phyloP scores from a whole-genome alignment of 495 filamentous ascomycete species.

The Daldinia bambusicola region DNA sequence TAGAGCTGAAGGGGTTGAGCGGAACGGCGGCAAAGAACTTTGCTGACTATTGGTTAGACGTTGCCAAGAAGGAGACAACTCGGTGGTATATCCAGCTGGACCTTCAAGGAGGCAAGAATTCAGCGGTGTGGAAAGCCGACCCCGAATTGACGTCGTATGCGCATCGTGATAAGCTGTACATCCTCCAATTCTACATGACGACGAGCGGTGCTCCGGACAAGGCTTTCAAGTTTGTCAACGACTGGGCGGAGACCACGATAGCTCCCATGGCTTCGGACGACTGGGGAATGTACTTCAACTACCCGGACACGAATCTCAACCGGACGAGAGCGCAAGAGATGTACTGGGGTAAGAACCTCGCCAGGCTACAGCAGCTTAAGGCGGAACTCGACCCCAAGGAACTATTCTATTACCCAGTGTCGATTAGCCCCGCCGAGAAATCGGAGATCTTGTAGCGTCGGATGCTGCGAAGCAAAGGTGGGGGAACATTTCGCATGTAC shows the following conservation, averaged over 20 bases:
- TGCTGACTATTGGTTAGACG: conserved; percentile 55
- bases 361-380: conserved; percentile 64
- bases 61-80: conserved; percentile 50
- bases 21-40: conserved; percentile 49
- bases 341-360: conserved; percentile 66
- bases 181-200: conserved; percentile 56
- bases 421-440: conserved; percentile 54
- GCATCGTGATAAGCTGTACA: conserved; percentile 56
- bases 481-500: conserved; percentile 17
- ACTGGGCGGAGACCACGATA: conserved; percentile 53
- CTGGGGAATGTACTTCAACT: conserved; percentile 62
- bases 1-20: conserved; percentile 54
- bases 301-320: conserved; percentile 54
- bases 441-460: conserved; percentile 18
- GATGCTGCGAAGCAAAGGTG: neutral
- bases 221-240: conserved; percentile 52
- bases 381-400: conserved; percentile 64
- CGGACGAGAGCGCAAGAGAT: conserved; percentile 51
- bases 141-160: conserved; percentile 49
- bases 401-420: conserved; percentile 72
- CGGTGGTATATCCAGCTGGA: conserved; percentile 60
- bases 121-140: conserved; percentile 52
- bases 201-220: conserved; percentile 46
- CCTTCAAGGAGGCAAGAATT: conserved; percentile 57
- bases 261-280: conserved; percentile 41